Evolutionary conservation across 2,329 filamentous ascomycete genomes (phyloP).

Genomic region (Ilyonectria destructans): DNA sequence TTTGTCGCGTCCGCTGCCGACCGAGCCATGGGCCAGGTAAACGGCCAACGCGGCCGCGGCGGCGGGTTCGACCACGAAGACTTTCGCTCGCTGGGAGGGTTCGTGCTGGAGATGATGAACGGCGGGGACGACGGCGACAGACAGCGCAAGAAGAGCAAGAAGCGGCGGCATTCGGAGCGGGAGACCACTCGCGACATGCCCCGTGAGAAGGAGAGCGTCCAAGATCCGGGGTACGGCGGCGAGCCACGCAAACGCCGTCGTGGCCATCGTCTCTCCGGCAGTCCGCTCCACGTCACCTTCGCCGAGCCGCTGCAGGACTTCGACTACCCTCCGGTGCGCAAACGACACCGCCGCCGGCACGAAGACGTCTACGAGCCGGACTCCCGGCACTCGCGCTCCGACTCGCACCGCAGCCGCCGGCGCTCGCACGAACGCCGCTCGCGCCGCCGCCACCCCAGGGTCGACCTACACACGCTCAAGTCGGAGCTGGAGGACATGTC

Average conservation of each 20-base stretch:
- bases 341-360: constrained; percentile 37
- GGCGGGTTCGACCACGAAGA: constrained; percentile 40
- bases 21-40: constrained; percentile 39
- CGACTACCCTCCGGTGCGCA: constrained; percentile 36
- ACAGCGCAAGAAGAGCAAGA: constrained; percentile 34
- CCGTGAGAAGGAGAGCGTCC: constrained; percentile 9
- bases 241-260: constrained; percentile 39
- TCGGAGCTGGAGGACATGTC: constrained; percentile 49
- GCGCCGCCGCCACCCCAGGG: constrained; percentile 6
- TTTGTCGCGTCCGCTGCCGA: constrained; percentile 46
- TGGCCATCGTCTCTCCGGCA: constrained; percentile 25
- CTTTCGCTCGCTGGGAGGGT: constrained; percentile 43
- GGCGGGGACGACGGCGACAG: constrained; percentile 31
- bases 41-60: constrained; percentile 18
- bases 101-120: constrained; percentile 45
- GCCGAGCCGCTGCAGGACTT: constrained; percentile 42
- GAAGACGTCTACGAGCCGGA: constrained; percentile 21
- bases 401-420: constrained; percentile 4
- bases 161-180: constrained; percentile 37
- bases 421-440: not conserved
- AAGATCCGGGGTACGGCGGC: constrained; percentile 36
- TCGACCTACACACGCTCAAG: constrained; percentile 44
- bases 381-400: constrained; percentile 2
- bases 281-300: constrained; percentile 42
- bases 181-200: constrained; percentile 27